Base-by-base conservation (phyloP, 2,329 filamentous ascomycete genomes). In the Penicillium sp. region DNA sequence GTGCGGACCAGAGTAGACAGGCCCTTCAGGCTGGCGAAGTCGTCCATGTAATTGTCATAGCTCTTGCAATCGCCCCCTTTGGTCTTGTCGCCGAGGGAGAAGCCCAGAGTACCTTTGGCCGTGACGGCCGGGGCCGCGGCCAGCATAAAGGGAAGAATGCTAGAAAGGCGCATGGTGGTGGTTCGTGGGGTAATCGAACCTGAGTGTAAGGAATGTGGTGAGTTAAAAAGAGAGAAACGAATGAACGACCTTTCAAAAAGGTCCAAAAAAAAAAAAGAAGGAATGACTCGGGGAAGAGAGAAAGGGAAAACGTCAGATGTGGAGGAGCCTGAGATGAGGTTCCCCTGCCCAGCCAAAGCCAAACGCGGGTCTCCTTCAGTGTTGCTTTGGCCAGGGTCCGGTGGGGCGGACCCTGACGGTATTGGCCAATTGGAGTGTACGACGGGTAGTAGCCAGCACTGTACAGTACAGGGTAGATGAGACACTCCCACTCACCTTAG, bases 61-160 rank as follows among this genome's bases (percentile, higher is more conserved):
- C 74, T 74, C 75, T 90, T 90, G 81, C 87, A 90, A 36, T 69
- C 72, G 37, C 81, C 82, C 64, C 85, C 83, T 21, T 79, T 52
- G 60, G 83, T 83, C 70, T 88, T 86, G 64, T 85, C 83, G 56
- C 87, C 87, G 11, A 90, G 77, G 13, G 87, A 81, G 66, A 88
- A 88, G 48, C 87, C 87, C 56, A 89, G 75, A 26, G 71, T 79
- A 47, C 86, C 86, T 31, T 74, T 74, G 33, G 80, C 80, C 28
- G 79, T 75, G 37, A 81, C 69, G 43, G 78, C 72, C 21, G 82
- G 79, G 43, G 78, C 72, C 46, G 74, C 69, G 43, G 73, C 75
- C 61, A 80, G 61, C 52, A 75, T 64, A 36, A 75, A 54, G 16
- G 74, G 66, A 60, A 81, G 45, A 49, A 79, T 55, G 48, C 67